These are phyloP conservation scores for Monoraphidium neglectum DNA, from an alignment of 139 green algal genomes.

Conservation along the genomic window DNA sequence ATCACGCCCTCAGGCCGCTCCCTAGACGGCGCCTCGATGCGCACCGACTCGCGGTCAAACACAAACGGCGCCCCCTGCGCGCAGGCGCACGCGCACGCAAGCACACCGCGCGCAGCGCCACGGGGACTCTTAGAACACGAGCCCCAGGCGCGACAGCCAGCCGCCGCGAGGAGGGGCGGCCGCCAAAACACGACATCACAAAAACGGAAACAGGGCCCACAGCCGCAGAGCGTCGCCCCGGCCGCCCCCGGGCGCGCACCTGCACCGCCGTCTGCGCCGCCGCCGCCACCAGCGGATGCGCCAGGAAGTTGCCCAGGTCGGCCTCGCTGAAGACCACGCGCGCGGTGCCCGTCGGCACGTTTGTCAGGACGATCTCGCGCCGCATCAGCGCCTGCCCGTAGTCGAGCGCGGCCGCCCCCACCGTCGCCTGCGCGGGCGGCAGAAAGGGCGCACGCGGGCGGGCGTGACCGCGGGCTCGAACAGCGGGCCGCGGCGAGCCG, in stretches of 20 bases:
- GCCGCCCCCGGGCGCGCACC: slow-evolving; percentile 18
- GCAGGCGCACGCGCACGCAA: not conserved
- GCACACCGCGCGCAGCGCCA: too few relatives aligned
- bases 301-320: slow-evolving; percentile 49
- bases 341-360: slow-evolving; percentile 29
- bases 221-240: too few relatives aligned
- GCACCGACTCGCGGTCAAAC: slow-evolving; percentile 32
- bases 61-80: slow-evolving; percentile 36
- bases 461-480: not conserved
- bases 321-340: slow-evolving; percentile 34
- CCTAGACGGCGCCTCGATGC: slow-evolving; percentile 3
- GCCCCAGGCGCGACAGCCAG: not conserved
- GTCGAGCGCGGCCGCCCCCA: slow-evolving; percentile 41
- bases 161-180: not conserved
- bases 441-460: not conserved
- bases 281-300: slow-evolving; percentile 37
- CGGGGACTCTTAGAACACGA: too few relatives aligned
- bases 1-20: not conserved
- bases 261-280: slow-evolving; percentile 31
- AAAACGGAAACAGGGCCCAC: too few relatives aligned
- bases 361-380: slow-evolving; percentile 40
- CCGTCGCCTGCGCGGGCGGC: slow-evolving; percentile 16
- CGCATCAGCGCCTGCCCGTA: slow-evolving; percentile 16
- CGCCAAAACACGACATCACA: too few relatives aligned
- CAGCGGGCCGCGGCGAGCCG: too few relatives aligned